Evolutionary conservation across 495 filamentous ascomycete species (phyloP).

Genomic region (Lentithecium fluviatile): DNA sequence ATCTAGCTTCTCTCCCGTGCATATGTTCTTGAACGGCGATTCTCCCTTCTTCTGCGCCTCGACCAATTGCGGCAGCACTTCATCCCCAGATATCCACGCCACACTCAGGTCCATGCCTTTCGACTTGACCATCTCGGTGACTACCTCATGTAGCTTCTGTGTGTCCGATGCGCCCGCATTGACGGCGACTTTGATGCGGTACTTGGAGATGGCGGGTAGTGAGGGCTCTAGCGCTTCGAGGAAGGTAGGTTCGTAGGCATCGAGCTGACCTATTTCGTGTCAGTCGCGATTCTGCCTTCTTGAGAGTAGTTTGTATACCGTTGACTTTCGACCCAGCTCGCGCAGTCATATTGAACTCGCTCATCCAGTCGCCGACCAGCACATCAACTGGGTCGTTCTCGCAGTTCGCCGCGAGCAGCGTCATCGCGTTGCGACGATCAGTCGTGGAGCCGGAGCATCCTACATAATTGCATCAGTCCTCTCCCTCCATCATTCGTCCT

Average conservation of each 20-base stretch:
- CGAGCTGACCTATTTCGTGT: constrained; percentile 27
- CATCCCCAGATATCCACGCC: constrained; percentile 56
- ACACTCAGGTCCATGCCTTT: constrained; percentile 51
- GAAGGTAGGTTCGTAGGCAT: constrained; percentile 55
- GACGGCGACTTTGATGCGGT: constrained; percentile 57
- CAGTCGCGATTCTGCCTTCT: neutral
- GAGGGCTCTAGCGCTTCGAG: constrained; percentile 55
- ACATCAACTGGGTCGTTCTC: constrained; percentile 56
- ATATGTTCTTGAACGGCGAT: constrained; percentile 52
- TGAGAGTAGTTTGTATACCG: constrained; percentile 5
- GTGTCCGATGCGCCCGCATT: constrained; percentile 60
- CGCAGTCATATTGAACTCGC: constrained; percentile 55
- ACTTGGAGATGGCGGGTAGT: constrained; percentile 48
- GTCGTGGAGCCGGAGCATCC: constrained; percentile 54
- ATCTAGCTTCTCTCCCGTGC: constrained; percentile 50
- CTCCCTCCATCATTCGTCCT: too few species aligned
- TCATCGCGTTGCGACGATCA: constrained; percentile 59
- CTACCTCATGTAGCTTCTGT: constrained; percentile 48
- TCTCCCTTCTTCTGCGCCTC: constrained; percentile 43
- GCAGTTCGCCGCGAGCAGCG: constrained; percentile 51
- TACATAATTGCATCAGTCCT: constrained; percentile 1
- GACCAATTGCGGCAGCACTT: constrained; percentile 50
- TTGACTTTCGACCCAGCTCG: constrained; percentile 48
- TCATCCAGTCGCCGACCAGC: constrained; percentile 60
- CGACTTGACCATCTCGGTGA: constrained; percentile 48